phyloP scores from a whole-genome alignment of 2,329 filamentous ascomycete species.

The Fusarium compactum region DNA sequence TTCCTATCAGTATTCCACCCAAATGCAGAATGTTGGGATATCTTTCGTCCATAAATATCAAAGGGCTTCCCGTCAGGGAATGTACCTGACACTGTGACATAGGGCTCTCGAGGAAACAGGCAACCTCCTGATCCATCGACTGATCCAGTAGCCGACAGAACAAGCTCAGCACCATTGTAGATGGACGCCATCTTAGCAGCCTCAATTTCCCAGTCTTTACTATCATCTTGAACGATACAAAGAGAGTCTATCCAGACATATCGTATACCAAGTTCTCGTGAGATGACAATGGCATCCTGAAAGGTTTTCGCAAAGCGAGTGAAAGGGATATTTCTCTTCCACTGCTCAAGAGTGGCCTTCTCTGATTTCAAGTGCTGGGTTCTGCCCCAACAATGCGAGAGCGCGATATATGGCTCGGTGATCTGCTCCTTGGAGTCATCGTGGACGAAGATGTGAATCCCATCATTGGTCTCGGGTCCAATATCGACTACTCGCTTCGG shows the following conservation, averaged over 20 bases:
- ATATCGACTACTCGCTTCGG: constrained; percentile 42
- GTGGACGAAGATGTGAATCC: constrained; percentile 34
- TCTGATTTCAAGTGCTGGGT: constrained; percentile 27
- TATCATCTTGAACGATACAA: constrained; percentile 47
- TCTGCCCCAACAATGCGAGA: constrained; percentile 44
- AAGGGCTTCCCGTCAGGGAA: constrained; percentile 24
- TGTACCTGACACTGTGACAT: constrained; percentile 21
- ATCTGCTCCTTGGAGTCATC: constrained; percentile 20
- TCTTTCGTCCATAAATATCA: constrained; percentile 33
- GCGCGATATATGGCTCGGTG: constrained; percentile 31
- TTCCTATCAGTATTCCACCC: constrained; percentile 17
- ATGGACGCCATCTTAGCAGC: constrained; percentile 47
- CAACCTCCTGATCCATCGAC: constrained; percentile 38
- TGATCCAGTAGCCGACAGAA: constrained; percentile 42
- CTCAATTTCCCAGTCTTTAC: constrained; percentile 44
- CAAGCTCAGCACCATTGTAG: constrained; percentile 43
- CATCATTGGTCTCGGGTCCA: constrained; percentile 27
- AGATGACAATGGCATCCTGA: constrained; percentile 34
- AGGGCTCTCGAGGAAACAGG: constrained; percentile 30
- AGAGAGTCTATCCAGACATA: constrained; percentile 49
- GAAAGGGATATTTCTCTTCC: constrained; percentile 40
- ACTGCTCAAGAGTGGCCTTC: constrained; percentile 19
- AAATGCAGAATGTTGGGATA: constrained; percentile 25
- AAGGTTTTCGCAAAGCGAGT: constrained; percentile 31
- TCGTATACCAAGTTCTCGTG: constrained; percentile 33